A percentile compares a stretch with the other conserved stretches of the same genome.
Evolutionary conservation across 2,329 filamentous ascomycete species (phyloP).

Genomic region (Colletotrichum lentis): DNA sequence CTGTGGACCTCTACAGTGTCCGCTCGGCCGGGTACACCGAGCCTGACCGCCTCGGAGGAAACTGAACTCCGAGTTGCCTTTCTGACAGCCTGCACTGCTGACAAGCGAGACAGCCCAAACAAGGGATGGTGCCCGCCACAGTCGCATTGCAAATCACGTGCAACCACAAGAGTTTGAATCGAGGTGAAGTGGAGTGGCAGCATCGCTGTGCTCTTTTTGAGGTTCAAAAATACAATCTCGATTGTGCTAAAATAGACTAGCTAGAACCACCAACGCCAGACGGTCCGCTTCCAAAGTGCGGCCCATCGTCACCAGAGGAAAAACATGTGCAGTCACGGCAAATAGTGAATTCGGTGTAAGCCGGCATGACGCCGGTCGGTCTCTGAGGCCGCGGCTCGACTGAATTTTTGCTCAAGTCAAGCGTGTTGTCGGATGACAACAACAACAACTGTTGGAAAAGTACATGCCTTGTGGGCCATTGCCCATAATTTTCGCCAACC

Average conservation of each 20-base stretch:
- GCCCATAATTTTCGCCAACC: constrained; percentile 48
- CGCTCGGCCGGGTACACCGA: constrained; percentile 28
- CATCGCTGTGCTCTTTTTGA: background rate
- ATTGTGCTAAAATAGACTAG: constrained; percentile 30
- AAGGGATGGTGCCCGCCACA: background rate
- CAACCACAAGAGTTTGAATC: background rate
- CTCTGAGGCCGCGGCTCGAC: constrained; percentile 75
- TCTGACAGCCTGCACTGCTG: background rate
- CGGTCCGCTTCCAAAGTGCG: background rate
- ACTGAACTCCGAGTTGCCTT: constrained; percentile 17
- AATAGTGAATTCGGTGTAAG: constrained; percentile 53
- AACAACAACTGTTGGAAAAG: constrained; percentile 51
- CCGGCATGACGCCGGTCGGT: constrained; percentile 76
- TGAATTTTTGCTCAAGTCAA: constrained; percentile 60
- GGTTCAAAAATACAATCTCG: constrained; percentile 1
- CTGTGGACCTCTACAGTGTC: constrained; percentile 22
- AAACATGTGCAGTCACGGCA: constrained; percentile 47
- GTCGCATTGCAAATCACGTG: constrained; percentile 4
- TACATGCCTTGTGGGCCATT: constrained; percentile 49
- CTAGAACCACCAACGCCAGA: constrained; percentile 24
- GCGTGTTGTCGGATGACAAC: constrained; percentile 57
- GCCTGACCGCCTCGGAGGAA: constrained; percentile 32
- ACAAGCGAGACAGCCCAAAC: background rate
- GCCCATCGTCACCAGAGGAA: constrained; percentile 4
- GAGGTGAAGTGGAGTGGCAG: too few species aligned